Conservation (phyloP, 23 red algal genomes). For the Gracilaria gracilis region DNA sequence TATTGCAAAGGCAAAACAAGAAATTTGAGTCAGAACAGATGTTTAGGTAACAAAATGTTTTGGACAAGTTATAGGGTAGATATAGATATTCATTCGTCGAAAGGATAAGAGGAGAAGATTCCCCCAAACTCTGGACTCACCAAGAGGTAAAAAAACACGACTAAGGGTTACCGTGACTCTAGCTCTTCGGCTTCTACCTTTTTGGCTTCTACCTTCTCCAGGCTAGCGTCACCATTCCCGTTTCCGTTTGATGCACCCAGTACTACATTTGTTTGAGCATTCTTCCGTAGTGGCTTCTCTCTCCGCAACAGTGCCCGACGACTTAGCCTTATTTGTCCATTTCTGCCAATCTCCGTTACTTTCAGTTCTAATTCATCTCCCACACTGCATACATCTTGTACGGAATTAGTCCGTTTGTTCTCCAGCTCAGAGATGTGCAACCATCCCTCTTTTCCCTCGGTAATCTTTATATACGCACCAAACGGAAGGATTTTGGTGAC, state of each 20-base stretch:
- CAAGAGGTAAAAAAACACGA: neutral
- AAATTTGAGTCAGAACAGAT: slow-evolving; percentile 39
- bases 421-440: slow-evolving; percentile 96
- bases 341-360: slow-evolving; percentile 78
- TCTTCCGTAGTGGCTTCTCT: slow-evolving; percentile 6
- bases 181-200: slow-evolving; percentile 2
- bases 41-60: slow-evolving; percentile 43
- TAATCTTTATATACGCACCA: slow-evolving; percentile 89
- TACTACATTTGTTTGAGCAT: neutral
- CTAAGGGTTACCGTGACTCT: slow-evolving; percentile 3
- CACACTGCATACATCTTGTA: slow-evolving; percentile 84
- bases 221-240: neutral
- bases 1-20: slow-evolving; percentile 25
- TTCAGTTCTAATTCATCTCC: slow-evolving; percentile 77
- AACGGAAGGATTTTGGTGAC: slow-evolving; percentile 89
- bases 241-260: slow-evolving; percentile 22
- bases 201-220: neutral
- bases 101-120: slow-evolving; percentile 7
- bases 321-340: slow-evolving; percentile 82
- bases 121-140: slow-evolving; percentile 8
- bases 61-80: slow-evolving; percentile 41
- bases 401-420: slow-evolving; percentile 61
- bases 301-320: slow-evolving; percentile 39
- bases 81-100: slow-evolving; percentile 34
- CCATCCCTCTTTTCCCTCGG: slow-evolving; percentile 87